phyloP scores from a whole-genome alignment of 2,329 filamentous ascomycete genomes.

The Monilinia vaccinii-corymbosi region DNA sequence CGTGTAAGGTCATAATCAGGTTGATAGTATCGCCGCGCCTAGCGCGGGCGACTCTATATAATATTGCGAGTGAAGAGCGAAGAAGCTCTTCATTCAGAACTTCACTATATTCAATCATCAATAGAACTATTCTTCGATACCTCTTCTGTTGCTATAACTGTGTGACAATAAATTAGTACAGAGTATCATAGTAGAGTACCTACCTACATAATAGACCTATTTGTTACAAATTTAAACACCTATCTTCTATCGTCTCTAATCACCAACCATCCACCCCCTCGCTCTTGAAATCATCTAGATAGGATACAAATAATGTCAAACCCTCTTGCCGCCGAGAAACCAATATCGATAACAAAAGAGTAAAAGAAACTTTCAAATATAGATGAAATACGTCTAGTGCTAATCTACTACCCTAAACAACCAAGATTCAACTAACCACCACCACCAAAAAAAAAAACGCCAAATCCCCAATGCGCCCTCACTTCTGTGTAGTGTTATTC shows the following conservation, averaged over 20 bases:
- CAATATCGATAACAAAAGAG: neutral
- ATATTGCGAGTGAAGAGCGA: too few relatives aligned
- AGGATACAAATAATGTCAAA: neutral
- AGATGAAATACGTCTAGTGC: neutral
- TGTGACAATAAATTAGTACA: neutral
- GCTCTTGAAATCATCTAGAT: neutral
- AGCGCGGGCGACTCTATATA: too few relatives aligned
- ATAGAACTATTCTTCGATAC: too few relatives aligned
- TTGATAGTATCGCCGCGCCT: too few relatives aligned
- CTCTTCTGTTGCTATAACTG: too few relatives aligned
- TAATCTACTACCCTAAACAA: neutral
- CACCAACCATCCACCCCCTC: neutral
- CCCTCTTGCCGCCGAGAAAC: neutral
- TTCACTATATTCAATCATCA: too few relatives aligned
- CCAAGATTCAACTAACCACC: neutral
- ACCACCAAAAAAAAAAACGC: neutral
- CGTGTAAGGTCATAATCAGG: too few relatives aligned
- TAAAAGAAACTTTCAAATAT: neutral
- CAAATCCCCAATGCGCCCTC: neutral
- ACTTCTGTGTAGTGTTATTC: neutral
- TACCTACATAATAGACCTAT: too few relatives aligned
- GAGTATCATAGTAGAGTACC: neutral
- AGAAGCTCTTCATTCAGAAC: too few relatives aligned
- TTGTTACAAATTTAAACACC: neutral
- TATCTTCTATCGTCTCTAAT: neutral